Evolutionary conservation across 2,329 filamentous ascomycete genomes (phyloP).

Genomic region (Erysiphe pulchra): DNA sequence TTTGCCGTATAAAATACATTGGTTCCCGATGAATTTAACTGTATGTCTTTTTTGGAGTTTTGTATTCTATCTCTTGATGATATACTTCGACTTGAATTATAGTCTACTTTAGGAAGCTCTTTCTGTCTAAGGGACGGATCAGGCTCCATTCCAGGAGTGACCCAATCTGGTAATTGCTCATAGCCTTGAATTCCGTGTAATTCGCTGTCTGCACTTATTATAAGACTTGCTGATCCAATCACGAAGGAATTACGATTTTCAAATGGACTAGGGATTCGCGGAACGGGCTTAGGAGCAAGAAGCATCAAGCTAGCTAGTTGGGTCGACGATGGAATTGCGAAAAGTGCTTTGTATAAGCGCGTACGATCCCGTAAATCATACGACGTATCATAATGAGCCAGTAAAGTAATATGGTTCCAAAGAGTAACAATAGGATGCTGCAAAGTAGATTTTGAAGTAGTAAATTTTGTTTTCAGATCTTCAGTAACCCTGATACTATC

Average conservation of each 20-base stretch:
- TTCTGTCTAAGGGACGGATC: constrained; percentile 46
- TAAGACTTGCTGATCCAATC: constrained; percentile 64
- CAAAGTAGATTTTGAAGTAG: constrained; percentile 5
- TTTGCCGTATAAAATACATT: constrained; percentile 19
- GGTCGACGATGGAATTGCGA: constrained; percentile 45
- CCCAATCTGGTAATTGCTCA: constrained; percentile 60
- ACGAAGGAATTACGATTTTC: constrained; percentile 55
- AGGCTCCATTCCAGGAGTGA: constrained; percentile 54
- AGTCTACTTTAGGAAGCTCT: constrained; percentile 16
- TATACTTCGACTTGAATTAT: constrained; percentile 18
- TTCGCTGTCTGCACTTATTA: constrained; percentile 52
- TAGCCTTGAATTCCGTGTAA: constrained; percentile 57
- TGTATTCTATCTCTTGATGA: constrained; percentile 41
- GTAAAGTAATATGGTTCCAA: constrained; percentile 62
- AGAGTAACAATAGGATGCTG: constrained; percentile 48
- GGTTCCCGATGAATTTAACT: constrained; percentile 17
- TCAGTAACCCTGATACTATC: constrained; percentile 9
- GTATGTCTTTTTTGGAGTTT: constrained; percentile 20
- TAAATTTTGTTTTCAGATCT: constrained; percentile 3
- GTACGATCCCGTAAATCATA: constrained; percentile 87
- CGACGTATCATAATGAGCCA: constrained; percentile 79
- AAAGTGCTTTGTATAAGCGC: constrained; percentile 63
- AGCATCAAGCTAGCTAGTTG: constrained; percentile 79
- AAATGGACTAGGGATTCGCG: constrained; percentile 70
- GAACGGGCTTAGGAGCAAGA: constrained; percentile 80